Percentiles rank a stretch among this genome's conserved stretches.
Conservation (phyloP, 495 filamentous ascomycete species). For the Jackrogersella minutella region DNA sequence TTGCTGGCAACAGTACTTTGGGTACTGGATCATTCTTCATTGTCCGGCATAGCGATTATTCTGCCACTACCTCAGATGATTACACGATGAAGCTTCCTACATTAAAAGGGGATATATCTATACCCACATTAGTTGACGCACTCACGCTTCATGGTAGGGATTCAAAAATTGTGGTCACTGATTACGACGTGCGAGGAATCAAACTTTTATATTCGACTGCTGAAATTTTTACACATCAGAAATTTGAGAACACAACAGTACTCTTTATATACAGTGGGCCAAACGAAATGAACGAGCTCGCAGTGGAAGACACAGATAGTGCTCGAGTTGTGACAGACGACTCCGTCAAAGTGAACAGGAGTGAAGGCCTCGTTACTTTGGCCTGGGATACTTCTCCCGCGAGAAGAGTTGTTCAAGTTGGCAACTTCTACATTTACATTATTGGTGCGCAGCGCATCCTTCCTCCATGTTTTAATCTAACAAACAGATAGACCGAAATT, state of each 20-base stretch:
- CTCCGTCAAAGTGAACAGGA: slow-evolving; percentile 44
- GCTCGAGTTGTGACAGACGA: slow-evolving; percentile 60
- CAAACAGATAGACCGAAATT: slow-evolving; percentile 60
- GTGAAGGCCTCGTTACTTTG: slow-evolving; percentile 46
- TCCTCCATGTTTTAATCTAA: background rate
- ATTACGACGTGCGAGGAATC: slow-evolving; percentile 71
- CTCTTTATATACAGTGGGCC: slow-evolving; percentile 74
- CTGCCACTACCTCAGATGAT: slow-evolving; percentile 58
- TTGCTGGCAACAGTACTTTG: slow-evolving; percentile 50
- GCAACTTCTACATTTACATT: slow-evolving; percentile 61
- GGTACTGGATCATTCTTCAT: slow-evolving; percentile 69
- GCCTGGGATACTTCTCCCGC: slow-evolving; percentile 26
- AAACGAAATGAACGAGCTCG: slow-evolving; percentile 73
- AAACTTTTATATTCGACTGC: slow-evolving; percentile 77
- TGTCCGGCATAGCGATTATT: slow-evolving; percentile 69
- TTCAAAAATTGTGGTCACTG: slow-evolving; percentile 74
- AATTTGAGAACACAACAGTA: slow-evolving; percentile 54
- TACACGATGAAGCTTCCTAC: slow-evolving; percentile 72
- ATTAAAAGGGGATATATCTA: slow-evolving; percentile 63
- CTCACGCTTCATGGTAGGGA: slow-evolving; percentile 75
- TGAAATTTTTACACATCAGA: slow-evolving; percentile 72
- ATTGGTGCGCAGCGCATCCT: slow-evolving; percentile 44
- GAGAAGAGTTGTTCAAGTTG: slow-evolving; percentile 57
- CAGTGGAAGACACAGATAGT: slow-evolving; percentile 55
- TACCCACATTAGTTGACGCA: slow-evolving; percentile 70